Base-by-base conservation (phyloP, 2,329 filamentous ascomycete species). In the Ploettnerulaceae sp. region DNA sequence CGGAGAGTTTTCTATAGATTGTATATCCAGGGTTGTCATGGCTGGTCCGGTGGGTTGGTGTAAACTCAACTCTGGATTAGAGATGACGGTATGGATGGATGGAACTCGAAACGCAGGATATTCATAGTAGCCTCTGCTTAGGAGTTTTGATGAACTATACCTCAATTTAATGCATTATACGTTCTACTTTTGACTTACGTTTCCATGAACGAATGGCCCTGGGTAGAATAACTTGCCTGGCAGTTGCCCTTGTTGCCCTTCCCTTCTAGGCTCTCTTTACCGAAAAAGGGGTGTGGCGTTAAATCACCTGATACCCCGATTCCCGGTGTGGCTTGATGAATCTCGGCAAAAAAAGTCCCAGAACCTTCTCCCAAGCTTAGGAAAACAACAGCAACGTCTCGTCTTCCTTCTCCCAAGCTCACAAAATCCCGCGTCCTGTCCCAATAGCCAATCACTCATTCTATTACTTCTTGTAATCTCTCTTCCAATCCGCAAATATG, bases 1-100 rank as follows among this genome's bases (percentile, higher is more conserved):
- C 29, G 32, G 38, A 46, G 43, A 44, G 41, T 28, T 39, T 28
- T 20, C 32, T 49, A 47, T 58, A 59, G 56, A 59, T 56, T 59
- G 57, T 59, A 56, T 49, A 55, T 47, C 46, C 34, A 39, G 40
- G 35, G 40, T 33, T 26, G 35, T 6, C 20, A 28, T 14, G 31
- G 17, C 18, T 11, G 8, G 36, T 6, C 12, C n/a, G 4, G 7
- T 15, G 29, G 36, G 28, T 15, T 28, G 18, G 12, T 18, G 17
- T 20, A 7, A 17, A 18, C 36, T 39, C 11, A 20, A 25, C 21
- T 26, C 14, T 33, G 36, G n/a, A 18, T 15, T n/a, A 7, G 15
- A 9, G n/a, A 28, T 15, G 34, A 22, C 28, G 34, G 21, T 7
- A 31, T 52, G 29, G 9, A 32, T 33, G 15, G 15, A 8, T n/a